A percentile compares a stretch with the other conserved stretches of the same genome.
phyloP scores from a whole-genome alignment of 257 asterid species.

The Jacaranda mimosifolia region DNA sequence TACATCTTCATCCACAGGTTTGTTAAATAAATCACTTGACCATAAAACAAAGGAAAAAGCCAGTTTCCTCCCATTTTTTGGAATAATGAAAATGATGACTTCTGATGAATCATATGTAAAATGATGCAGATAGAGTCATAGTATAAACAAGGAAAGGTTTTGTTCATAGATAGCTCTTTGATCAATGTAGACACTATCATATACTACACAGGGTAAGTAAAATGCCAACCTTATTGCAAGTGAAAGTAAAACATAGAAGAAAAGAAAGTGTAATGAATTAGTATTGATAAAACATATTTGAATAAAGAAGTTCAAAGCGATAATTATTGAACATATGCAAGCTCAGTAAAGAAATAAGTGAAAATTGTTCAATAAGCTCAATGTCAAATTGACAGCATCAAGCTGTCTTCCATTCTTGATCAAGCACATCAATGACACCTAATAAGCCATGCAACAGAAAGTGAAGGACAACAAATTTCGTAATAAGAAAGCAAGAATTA shows the following conservation, averaged over 20 bases:
- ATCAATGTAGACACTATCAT: conserved; percentile 74
- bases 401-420: conserved; percentile 83
- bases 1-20: conserved; percentile 81
- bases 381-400: conserved; percentile 89
- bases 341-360: conserved; percentile 68
- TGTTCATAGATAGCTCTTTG: conserved; percentile 69
- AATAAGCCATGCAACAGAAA: conserved; percentile 37
- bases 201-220: conserved; percentile 94
- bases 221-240: background rate
- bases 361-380: conserved; percentile 76
- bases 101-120: background rate
- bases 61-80: background rate
- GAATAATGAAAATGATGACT: background rate
- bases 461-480: conserved; percentile 5
- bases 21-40: too few species aligned
- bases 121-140: conserved; percentile 78
- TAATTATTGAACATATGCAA: too few species aligned
- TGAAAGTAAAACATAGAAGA: too few species aligned
- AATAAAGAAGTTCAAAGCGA: background rate
- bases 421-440: conserved; percentile 87
- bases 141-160: conserved; percentile 78
- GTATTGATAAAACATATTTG: too few species aligned
- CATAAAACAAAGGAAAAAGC: too few species aligned
- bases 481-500: background rate
- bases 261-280: too few species aligned